Conservation (phyloP, 129 eudicot species). For the Pittosporum tobira region DNA sequence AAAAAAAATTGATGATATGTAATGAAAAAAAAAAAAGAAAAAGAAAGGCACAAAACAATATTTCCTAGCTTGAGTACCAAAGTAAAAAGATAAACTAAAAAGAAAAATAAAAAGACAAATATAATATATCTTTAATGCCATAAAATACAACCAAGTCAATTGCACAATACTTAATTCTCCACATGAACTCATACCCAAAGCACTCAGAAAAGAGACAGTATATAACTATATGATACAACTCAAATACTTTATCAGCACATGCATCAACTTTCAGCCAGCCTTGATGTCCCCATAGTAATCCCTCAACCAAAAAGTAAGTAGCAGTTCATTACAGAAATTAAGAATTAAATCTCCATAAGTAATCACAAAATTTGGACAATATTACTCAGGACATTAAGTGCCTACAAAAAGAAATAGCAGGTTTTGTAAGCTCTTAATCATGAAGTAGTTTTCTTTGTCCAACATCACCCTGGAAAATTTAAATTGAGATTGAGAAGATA, state of each 20-base stretch:
- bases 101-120: constrained; percentile 6
- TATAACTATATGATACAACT: not conserved
- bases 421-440: too few species aligned
- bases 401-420: too few species aligned
- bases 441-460: too few species aligned
- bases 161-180: not conserved
- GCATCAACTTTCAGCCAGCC: not conserved
- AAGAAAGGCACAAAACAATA: not conserved
- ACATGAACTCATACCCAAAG: not conserved
- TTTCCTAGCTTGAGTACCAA: not conserved
- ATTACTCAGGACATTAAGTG: too few species aligned
- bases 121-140: constrained; percentile 1
- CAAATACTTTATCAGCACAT: not conserved
- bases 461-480: not conserved
- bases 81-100: not conserved
- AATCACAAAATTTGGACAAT: too few species aligned
- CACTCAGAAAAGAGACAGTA: not conserved
- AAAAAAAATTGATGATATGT: constrained; percentile 8
- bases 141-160: not conserved
- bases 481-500: not conserved
- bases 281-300: not conserved
- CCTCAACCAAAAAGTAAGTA: not conserved
- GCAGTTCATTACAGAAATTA: not conserved
- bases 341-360: too few species aligned
- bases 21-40: not conserved